phyloP scores from a whole-genome alignment of 768 basidiomycete species.

The Tulasnella calospora region DNA sequence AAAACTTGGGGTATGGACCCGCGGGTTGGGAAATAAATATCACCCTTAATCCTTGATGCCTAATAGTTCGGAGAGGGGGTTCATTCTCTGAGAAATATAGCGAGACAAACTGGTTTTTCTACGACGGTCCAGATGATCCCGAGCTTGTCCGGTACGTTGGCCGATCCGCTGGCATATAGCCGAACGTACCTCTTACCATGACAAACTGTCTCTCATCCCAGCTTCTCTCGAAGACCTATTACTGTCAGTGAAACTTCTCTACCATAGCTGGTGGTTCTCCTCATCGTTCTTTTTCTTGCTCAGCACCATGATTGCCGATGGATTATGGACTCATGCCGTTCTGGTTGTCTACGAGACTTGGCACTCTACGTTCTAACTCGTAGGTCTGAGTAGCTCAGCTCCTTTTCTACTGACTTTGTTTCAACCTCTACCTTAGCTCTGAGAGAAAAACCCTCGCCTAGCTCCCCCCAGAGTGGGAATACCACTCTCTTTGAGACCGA shows the following conservation, averaged over 20 bases:
- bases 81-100: constrained; percentile 3
- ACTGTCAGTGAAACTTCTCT: neutral
- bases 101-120: constrained; percentile 18
- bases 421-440: neutral
- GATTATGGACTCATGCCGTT: constrained; percentile 12
- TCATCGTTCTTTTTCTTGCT: no score
- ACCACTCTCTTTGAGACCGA: neutral
- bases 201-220: neutral
- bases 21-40: neutral
- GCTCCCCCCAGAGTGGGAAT: neutral
- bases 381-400: neutral
- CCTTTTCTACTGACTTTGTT: neutral
- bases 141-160: neutral
- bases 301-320: constrained; percentile 15
- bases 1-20: constrained; percentile 8
- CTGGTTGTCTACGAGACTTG: neutral
- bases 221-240: constrained; percentile 12
- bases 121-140: constrained; percentile 8
- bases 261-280: neutral
- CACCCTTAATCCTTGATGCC: neutral
- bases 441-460: neutral
- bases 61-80: neutral
- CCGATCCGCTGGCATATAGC: no score
- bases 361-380: neutral
- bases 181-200: no score